Evolutionary conservation across 2,329 filamentous ascomycete species (phyloP), one percentile per base, ranked within the genome.

Genomic region (Talaromyces sp.): DNA sequence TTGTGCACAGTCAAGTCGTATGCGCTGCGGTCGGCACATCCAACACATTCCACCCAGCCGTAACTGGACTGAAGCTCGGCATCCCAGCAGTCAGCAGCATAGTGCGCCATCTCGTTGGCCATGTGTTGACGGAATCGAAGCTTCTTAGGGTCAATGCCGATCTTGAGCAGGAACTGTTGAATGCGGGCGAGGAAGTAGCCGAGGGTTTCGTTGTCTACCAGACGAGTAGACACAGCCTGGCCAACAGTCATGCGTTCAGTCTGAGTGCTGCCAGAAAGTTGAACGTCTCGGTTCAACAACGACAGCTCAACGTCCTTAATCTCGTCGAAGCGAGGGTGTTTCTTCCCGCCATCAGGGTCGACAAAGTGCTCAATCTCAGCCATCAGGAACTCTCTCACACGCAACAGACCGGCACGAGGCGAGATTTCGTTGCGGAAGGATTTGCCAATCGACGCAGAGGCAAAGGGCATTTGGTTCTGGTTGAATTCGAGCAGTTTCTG

Each of bases 281-380:
- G 95, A 2, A 91, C 90, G 39, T 95, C 82, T 53, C 91, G 89
- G 75, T 95, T 89, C 54, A 99, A 85, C 28, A 99, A 85, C 59
- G 88, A 85, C 62, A 99, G 84, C 80, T 96, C 89, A 54, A 95
- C 79, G 68, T 96, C 82, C 72, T 91, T 88, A 62, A 99, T 88
- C 70, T 96, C 91, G 53, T 86, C 78, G 78, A 99, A 99, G 61
- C 93, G 89, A 58, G 84, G 79, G 75, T 99, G 95, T 80, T 95
- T 96, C 86, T 99, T 99, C 78, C 92, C 92, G 72, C 92, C 87
- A 71, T 95, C 84, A 11, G 95, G 95, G 71, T 99, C 95, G 67
- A 99, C 95, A 73, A 91, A 99, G 77, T 99, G 95, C 81, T 99
- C 95, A 69, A 99, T 96, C 79, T 99, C 95, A 27, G 93, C 95